A percentile compares a stretch with the other conserved stretches of the same genome.
Conservation (phyloP, 345 rosid species). For the Chamaenerion angustifolium region DNA sequence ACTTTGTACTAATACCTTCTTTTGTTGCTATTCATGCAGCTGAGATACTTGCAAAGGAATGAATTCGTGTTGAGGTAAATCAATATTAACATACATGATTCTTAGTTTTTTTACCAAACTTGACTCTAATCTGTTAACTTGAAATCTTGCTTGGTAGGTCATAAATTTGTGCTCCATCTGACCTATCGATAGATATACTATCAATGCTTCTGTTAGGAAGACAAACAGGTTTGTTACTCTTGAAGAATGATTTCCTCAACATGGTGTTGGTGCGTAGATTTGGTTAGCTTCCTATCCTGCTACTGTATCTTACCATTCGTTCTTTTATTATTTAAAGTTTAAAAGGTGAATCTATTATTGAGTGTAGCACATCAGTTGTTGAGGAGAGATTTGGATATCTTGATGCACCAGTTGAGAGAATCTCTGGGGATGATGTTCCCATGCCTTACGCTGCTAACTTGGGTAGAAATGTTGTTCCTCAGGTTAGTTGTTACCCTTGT, state of each 20-base stretch:
- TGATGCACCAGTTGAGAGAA: slow-evolving; percentile 82
- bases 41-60: slow-evolving; percentile 73
- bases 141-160: slow-evolving; percentile 29
- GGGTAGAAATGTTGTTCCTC: slow-evolving; percentile 81
- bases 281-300: slow-evolving; percentile 24
- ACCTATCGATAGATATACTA: slow-evolving; percentile 70
- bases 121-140: background rate
- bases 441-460: slow-evolving; percentile 88
- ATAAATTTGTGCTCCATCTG: slow-evolving; percentile 79
- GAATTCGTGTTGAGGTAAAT: slow-evolving; percentile 75
- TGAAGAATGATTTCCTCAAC: slow-evolving; percentile 91
- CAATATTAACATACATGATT: too few species aligned
- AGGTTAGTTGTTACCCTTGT: slow-evolving; percentile 24
- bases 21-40: slow-evolving; percentile 43
- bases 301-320: background rate
- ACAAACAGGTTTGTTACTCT: slow-evolving; percentile 88
- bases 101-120: too few species aligned
- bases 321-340: background rate
- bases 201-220: slow-evolving; percentile 76
- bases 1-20: too few species aligned
- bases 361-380: slow-evolving; percentile 45
- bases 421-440: slow-evolving; percentile 83
- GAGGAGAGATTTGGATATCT: slow-evolving; percentile 84
- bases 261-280: slow-evolving; percentile 90
- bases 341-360: slow-evolving; percentile 4